phyloP scores from a whole-genome alignment of 2,329 filamentous ascomycete species.

The Talaromyces sp. region DNA sequence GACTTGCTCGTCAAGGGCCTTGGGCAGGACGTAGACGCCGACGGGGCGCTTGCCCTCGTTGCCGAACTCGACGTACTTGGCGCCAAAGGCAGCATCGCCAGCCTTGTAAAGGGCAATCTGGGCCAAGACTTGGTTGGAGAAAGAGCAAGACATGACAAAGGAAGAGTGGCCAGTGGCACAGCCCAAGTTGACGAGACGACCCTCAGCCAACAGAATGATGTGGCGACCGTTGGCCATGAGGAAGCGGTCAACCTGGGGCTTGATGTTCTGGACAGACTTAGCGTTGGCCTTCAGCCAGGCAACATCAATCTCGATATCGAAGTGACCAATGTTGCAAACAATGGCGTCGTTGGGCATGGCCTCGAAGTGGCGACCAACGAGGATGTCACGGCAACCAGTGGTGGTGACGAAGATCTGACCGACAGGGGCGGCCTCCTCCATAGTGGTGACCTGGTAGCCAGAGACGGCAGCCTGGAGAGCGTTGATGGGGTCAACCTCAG shows the following conservation, averaged over 20 bases:
- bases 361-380: slow-evolving; percentile 87
- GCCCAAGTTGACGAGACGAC: slow-evolving; percentile 97
- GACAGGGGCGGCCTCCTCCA: slow-evolving; percentile 85
- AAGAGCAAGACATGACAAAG: slow-evolving; percentile 99
- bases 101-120: slow-evolving; percentile 98
- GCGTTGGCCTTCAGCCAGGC: slow-evolving; percentile 99
- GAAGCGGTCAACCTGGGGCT: slow-evolving; percentile 99
- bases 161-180: slow-evolving; percentile 99
- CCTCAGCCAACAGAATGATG: slow-evolving; percentile 98
- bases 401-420: slow-evolving; percentile 99
- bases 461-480: slow-evolving; percentile 97
- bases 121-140: slow-evolving; percentile 99
- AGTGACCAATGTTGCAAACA: slow-evolving; percentile 99
- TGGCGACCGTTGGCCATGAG: slow-evolving; percentile 87
- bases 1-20: slow-evolving; percentile 99
- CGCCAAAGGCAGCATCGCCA: slow-evolving; percentile 74
- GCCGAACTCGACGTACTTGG: slow-evolving; percentile 96
- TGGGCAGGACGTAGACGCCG: slow-evolving; percentile 94
- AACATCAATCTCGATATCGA: slow-evolving; percentile 99
- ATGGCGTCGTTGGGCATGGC: slow-evolving; percentile 96
- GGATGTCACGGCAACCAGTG: slow-evolving; percentile 97
- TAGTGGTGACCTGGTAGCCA: slow-evolving; percentile 92
- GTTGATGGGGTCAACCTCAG: slow-evolving; percentile 99
- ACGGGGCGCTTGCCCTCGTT: slow-evolving; percentile 83
- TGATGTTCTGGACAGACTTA: slow-evolving; percentile 93